A percentile compares a stretch with the other conserved stretches of the same genome.
These are phyloP conservation scores for Gomphus bonarii DNA, from an alignment of 1,284 basidiomycete species.

Conservation along the genomic window DNA sequence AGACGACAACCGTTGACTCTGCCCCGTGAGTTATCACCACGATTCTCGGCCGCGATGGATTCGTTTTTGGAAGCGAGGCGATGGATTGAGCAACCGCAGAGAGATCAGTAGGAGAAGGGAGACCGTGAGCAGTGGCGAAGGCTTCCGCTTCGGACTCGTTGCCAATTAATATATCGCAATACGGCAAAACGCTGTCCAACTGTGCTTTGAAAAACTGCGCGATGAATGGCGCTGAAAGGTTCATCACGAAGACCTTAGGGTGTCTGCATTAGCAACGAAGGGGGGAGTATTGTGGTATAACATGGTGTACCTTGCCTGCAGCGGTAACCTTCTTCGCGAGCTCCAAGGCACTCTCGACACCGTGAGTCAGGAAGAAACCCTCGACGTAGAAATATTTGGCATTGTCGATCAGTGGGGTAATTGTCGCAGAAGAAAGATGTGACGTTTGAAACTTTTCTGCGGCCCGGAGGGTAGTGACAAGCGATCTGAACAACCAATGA, in stretches of 20 bases:
- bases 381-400: constrained; percentile 93
- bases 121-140: constrained; percentile 50
- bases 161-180: constrained; percentile 82
- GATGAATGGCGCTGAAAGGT: constrained; percentile 98
- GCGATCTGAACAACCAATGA: constrained; percentile 43
- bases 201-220: constrained; percentile 87
- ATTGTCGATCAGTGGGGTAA: constrained; percentile 68
- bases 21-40: constrained; percentile 93
- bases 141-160: constrained; percentile 93
- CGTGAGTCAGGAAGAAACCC: constrained; percentile 97
- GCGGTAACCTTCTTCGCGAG: constrained; percentile 76
- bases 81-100: constrained; percentile 62
- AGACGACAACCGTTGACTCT: constrained; percentile 72
- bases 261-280: constrained; percentile 1
- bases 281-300: too few species aligned
- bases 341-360: constrained; percentile 63
- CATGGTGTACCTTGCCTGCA: constrained; percentile 59
- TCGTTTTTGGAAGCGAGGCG: constrained; percentile 59
- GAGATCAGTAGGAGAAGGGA: constrained; percentile 52
- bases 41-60: constrained; percentile 63
- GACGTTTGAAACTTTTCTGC: constrained; percentile 83
- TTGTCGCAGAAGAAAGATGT: constrained; percentile 70
- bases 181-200: constrained; percentile 70
- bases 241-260: constrained; percentile 72
- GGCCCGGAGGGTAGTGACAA: constrained; percentile 84